phyloP scores from a whole-genome alignment of 192 early-diverging fungal species.

The Lobosporangium transversale region DNA sequence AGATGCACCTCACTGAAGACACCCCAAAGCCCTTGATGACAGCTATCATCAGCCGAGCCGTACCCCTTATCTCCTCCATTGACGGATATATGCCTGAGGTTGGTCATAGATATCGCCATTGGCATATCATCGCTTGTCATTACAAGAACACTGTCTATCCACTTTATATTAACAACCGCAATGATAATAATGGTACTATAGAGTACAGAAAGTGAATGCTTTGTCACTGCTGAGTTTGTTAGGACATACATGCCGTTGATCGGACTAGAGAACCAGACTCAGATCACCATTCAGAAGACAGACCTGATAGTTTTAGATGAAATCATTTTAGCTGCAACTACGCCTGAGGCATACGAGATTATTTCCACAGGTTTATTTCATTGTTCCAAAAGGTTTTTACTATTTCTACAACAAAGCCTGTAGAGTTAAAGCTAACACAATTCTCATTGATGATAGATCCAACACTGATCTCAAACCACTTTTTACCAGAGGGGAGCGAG shows the following conservation, averaged over 20 bases:
- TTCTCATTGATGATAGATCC: no score
- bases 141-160: background rate
- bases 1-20: no score
- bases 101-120: background rate
- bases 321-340: slow-evolving; percentile 68
- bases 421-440: no score
- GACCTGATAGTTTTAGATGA: slow-evolving; percentile 69
- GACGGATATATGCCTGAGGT: slow-evolving; percentile 46
- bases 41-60: slow-evolving; percentile 41
- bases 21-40: background rate
- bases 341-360: slow-evolving; percentile 60
- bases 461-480: slow-evolving; percentile 28
- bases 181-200: background rate
- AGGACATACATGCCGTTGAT: slow-evolving; percentile 20
- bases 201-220: slow-evolving; percentile 40
- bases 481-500: slow-evolving; percentile 27
- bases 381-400: no score
- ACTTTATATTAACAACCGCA: background rate
- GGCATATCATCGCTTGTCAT: background rate
- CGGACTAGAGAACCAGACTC: slow-evolving; percentile 25
- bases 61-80: slow-evolving; percentile 45
- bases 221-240: slow-evolving; percentile 44
- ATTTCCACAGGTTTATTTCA: slow-evolving; percentile 30
- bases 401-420: no score
- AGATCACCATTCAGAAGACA: slow-evolving; percentile 48